Percentiles rank a stretch among this genome's conserved stretches.
phyloP scores from a whole-genome alignment of 2,329 filamentous ascomycete genomes.

The Bipolaris oryzae region DNA sequence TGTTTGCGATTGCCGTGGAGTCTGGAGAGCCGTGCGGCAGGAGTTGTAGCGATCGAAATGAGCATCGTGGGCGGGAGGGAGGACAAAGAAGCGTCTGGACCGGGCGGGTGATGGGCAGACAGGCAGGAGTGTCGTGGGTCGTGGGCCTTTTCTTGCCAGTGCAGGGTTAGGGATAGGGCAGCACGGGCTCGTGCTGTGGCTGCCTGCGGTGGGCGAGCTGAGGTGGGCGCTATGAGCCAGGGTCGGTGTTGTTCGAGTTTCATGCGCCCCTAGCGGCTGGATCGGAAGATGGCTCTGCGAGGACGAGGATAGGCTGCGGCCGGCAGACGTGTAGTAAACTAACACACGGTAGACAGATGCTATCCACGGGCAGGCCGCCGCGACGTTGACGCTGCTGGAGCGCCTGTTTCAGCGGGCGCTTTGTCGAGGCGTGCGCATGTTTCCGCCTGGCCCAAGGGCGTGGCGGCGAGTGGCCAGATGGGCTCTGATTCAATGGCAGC shows the following conservation, averaged over 20 bases:
- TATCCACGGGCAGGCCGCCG: conserved; percentile 15
- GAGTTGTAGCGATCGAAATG: conserved; percentile 12
- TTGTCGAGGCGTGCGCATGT: conserved; percentile 3
- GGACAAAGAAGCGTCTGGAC: conserved; percentile 11
- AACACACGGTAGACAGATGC: conserved; percentile 5
- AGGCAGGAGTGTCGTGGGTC: conserved; percentile 6
- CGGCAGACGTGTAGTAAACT: neutral
- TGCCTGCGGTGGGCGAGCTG: conserved; percentile 17
- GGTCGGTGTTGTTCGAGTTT: conserved; percentile 25
- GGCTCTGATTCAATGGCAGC: neutral
- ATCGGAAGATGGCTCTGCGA: conserved; percentile 5
- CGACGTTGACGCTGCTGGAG: conserved; percentile 11
- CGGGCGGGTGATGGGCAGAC: neutral
- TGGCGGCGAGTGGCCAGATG: neutral
- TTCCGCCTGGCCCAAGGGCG: neutral
- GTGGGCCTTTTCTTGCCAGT: too few relatives aligned
- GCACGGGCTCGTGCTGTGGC: conserved; percentile 9
- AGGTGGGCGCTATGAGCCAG: conserved; percentile 13
- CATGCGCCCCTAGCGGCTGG: conserved; percentile 23
- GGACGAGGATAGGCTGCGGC: conserved; percentile 17
- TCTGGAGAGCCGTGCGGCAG: conserved; percentile 8
- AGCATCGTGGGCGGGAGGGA: neutral
- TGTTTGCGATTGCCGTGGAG: conserved; percentile 12
- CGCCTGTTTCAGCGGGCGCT: conserved; percentile 22
- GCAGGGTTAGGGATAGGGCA: neutral